These are phyloP conservation scores for Cyberlindnera suaveolens DNA, from an alignment of 805 yeast species.

Conservation along the genomic window DNA sequence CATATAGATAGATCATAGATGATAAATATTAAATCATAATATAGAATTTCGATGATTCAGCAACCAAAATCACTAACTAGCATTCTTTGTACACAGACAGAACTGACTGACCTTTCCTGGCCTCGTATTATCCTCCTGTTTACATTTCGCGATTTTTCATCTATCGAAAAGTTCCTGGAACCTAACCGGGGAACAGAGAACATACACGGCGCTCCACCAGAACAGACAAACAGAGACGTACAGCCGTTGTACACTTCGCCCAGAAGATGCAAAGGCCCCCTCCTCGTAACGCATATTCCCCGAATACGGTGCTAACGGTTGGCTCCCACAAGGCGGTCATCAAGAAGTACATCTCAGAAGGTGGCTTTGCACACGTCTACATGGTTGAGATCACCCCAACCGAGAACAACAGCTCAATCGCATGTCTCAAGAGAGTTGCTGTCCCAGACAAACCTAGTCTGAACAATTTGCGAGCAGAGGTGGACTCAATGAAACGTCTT, in stretches of 20 bases:
- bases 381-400: slow-evolving; percentile 64
- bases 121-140: too few relatives aligned
- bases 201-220: not conserved
- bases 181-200: too few relatives aligned
- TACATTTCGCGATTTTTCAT: too few relatives aligned
- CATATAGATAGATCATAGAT: too few relatives aligned
- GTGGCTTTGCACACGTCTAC: slow-evolving; percentile 96
- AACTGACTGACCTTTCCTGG: too few relatives aligned
- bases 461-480: slow-evolving; percentile 85
- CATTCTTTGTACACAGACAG: too few relatives aligned
- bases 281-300: slow-evolving; percentile 56
- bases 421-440: slow-evolving; percentile 89
- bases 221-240: not conserved
- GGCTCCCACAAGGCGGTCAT: slow-evolving; percentile 76
- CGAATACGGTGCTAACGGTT: slow-evolving; percentile 75
- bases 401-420: slow-evolving; percentile 46
- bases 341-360: slow-evolving; percentile 71
- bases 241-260: not conserved
- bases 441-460: slow-evolving; percentile 87
- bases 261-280: slow-evolving; percentile 25
- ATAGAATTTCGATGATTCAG: too few relatives aligned
- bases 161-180: too few relatives aligned
- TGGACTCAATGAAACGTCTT: slow-evolving; percentile 91
- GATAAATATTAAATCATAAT: too few relatives aligned
- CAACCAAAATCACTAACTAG: too few relatives aligned